A percentile compares a stretch with the other conserved stretches of the same genome.
phyloP scores from a whole-genome alignment of 2,329 filamentous ascomycete species.

The Apiospora kogelbergensis region DNA sequence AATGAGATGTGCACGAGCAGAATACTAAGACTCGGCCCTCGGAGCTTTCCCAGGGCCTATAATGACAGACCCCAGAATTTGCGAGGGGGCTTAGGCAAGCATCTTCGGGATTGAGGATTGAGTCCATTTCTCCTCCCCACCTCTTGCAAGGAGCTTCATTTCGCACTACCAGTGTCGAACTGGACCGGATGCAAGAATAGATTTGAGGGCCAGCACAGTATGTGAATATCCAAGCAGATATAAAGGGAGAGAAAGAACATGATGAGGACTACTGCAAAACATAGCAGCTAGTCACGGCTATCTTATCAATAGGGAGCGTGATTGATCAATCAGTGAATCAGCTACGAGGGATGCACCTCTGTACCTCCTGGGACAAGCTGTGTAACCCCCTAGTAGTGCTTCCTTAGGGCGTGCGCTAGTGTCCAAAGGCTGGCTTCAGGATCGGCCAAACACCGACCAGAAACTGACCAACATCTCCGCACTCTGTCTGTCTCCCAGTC shows the following conservation, averaged over 20 bases:
- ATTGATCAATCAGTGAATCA: slow-evolving; percentile 3
- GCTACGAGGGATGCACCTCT: neutral
- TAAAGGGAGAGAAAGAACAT: neutral
- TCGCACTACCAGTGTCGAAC: neutral
- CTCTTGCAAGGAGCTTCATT: neutral
- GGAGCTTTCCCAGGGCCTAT: neutral
- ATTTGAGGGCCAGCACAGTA: neutral
- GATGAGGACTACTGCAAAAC: neutral
- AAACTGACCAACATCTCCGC: neutral
- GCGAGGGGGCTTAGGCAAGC: neutral
- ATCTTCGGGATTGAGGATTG: neutral
- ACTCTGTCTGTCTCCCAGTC: neutral
- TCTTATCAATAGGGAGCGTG: neutral
- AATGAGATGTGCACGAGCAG: neutral
- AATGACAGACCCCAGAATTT: slow-evolving; percentile 2
- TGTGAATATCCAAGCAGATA: neutral
- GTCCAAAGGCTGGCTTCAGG: neutral
- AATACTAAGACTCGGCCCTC: neutral
- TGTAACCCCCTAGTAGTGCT: neutral
- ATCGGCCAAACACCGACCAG: slow-evolving; percentile 3
- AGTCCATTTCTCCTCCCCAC: neutral
- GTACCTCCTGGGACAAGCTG: neutral
- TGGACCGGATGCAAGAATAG: neutral
- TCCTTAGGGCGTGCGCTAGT: neutral
- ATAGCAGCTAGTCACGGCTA: neutral